Conservation (phyloP, 179 eudicot genomes). For the Silene vulgaris region DNA sequence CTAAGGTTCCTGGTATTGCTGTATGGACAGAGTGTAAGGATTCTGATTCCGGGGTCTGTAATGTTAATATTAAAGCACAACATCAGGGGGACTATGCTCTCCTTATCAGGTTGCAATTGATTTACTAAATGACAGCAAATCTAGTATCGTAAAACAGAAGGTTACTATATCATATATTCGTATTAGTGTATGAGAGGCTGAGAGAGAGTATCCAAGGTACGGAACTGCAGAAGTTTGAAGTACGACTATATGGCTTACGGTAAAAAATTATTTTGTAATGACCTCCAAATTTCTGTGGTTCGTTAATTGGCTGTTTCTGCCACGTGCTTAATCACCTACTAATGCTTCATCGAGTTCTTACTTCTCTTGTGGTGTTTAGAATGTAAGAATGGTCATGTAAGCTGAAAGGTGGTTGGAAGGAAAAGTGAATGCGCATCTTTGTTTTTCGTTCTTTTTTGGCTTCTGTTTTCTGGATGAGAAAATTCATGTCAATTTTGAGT, state of each 20-base stretch:
- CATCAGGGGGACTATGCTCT: background rate
- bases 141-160: background rate
- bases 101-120: background rate
- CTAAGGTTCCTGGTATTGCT: background rate
- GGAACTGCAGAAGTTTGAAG: too few relatives aligned
- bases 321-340: background rate
- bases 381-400: constrained; percentile 1
- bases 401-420: background rate
- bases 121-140: background rate
- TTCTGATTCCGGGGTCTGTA: background rate
- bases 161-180: too few relatives aligned
- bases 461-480: background rate
- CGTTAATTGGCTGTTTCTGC: too few relatives aligned
- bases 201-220: too few relatives aligned
- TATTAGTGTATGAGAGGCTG: too few relatives aligned
- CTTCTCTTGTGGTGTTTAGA: background rate
- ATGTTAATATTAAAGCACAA: background rate
- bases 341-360: background rate
- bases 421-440: background rate
- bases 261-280: too few relatives aligned
- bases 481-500: background rate
- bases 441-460: background rate
- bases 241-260: too few relatives aligned
- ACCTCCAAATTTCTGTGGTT: too few relatives aligned
- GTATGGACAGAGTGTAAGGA: background rate